Base-by-base conservation (phyloP, 352 stramenopile species). In the Peronospora tabacina region DNA sequence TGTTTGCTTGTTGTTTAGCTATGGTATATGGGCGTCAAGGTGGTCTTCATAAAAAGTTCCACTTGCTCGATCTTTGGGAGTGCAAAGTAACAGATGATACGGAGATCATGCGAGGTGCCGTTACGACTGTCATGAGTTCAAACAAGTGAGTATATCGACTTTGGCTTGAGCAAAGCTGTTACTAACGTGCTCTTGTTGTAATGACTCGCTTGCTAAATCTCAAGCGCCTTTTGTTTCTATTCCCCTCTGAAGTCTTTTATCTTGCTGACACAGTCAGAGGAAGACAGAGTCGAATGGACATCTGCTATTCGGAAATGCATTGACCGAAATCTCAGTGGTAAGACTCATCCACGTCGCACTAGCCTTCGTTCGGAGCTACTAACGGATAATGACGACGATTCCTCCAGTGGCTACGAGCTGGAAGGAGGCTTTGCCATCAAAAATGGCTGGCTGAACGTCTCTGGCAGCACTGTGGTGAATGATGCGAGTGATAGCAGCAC, bases 241-340 rank as follows among this genome's bases (percentile, higher is more conserved):
- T 93, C 82, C 2, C 82, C 75, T 12, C 67, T 87, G 16, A 93
- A 93, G 63, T 93, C 82, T 20, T 93, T 93, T 44, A 87, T 93
- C 39, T 58, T 93, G 30, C 60, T 93, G 11, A 65, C 82, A 6
- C 61, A 82, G 10, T 84, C 75, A 7, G 63, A 86, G 15, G 61
- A 70, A 45, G 78, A 84, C 17, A 89, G 90, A 52, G 20, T 47
- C 2, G 49, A 33, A 9, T 93, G 82, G 82, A 84, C 80, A 12
- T 42, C 38, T 6, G 70, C 61, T 39, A 85, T 91, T 35, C 62
- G 71, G n/a, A 69, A 85, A 7, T 78, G 68, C 34, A 87, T 90
- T 50, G 61, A 68, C 7, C 64, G 72, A 2, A 87, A 78, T 29
- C 40, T 87, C 0, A 61, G 68, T 20, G 75, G 72, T 10, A 76